Base-by-base conservation (phyloP, 2,329 filamentous ascomycete species). In the Phyllosticta citriasiana region DNA sequence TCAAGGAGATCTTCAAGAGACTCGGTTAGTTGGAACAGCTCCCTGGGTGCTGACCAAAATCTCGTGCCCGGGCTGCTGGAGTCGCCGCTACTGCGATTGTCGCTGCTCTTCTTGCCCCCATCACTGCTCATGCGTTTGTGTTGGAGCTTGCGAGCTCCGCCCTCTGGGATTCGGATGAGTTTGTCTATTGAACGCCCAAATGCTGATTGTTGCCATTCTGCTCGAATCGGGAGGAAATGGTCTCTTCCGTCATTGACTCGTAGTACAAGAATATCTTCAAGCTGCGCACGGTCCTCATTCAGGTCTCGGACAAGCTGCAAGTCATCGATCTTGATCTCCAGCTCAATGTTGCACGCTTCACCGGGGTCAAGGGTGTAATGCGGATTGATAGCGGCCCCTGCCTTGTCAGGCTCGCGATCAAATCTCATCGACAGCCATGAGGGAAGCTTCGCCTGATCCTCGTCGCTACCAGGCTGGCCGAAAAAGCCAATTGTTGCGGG, bases 241-340 rank as follows among this genome's bases (percentile, higher is more conserved):
- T 99, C 94, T 55, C 91, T 83, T 0, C 95, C 95, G 58, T 88
- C 84, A 10, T 85, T 81, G 4, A 99, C 89, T 0, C 91, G 86
- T 8, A 99, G 80, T 1, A 99, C 87, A 7, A 99, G 79, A 2
- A 99, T 86, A 65, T 97, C 91, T 64, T 97, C 93, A 0, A 99
- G 77, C 7, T 77, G 78, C 3, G 78, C 71, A 1, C 80, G 78
- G 16, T 83, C 84, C 59, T 87, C 80, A 66, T 97, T 97, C 47
- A 99, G 79, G 2, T 80, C 77, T 19, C 83, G 84, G 0, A 90
- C 84, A 19, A 88, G 81, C 0, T 80, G 73, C 3, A 89, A 73
- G 53, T 85, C 82, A 3, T 82, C 80, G 9, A 97, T 80, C 51
- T 85, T 80, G 0, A 88, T 78, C 47, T 87, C 84, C 0, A 99